These are phyloP conservation scores for Cryptosporidium tyzzeri DNA, from an alignment of 169 alveolate genomes.

Conservation along the genomic window DNA sequence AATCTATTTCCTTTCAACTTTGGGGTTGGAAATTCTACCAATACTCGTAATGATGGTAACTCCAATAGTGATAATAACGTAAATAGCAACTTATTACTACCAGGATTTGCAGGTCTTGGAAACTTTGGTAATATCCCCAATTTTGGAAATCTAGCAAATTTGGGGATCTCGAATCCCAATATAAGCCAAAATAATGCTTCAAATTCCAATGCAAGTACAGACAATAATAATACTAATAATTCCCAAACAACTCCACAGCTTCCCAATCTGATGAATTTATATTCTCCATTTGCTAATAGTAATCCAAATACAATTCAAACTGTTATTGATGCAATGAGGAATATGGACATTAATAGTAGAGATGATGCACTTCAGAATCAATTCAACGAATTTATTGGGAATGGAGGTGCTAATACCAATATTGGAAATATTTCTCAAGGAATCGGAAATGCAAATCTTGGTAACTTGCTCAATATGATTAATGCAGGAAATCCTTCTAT, in stretches of 20 bases:
- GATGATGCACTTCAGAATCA: background rate
- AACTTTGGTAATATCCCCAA: constrained; percentile 6
- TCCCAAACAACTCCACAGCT: constrained; percentile 6
- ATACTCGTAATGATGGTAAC: background rate
- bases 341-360: constrained; percentile 24
- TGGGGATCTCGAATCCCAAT: constrained; percentile 5
- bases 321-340: constrained; percentile 74
- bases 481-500: constrained; percentile 24
- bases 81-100: background rate
- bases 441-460: background rate
- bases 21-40: background rate
- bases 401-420: background rate
- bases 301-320: constrained; percentile 24
- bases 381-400: background rate
- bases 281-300: background rate
- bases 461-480: constrained; percentile 28
- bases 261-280: constrained; percentile 15
- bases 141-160: constrained; percentile 14
- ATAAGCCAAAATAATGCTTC: background rate
- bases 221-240: background rate
- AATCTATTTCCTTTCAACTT: constrained; percentile 9
- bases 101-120: constrained; percentile 7
- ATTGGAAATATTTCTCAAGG: background rate
- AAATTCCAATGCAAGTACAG: background rate
- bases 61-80: background rate